Conservation (phyloP, 495 filamentous ascomycete species). For the Friedmanniomyces endolithicus region DNA sequence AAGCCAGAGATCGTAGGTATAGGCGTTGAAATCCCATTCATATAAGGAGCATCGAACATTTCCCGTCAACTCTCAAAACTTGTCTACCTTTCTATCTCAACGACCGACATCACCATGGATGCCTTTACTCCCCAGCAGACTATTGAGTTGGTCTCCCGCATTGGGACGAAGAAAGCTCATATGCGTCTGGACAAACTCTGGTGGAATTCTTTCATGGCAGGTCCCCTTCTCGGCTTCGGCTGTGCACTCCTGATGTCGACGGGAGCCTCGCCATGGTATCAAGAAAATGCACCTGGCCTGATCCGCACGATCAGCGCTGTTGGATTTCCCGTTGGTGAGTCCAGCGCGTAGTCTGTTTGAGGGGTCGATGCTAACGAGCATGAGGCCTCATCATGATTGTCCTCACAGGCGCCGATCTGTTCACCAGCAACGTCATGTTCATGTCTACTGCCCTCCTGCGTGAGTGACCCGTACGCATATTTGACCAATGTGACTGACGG, state of each 20-base stretch:
- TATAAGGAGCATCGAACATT: no score
- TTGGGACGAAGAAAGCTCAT: conserved; percentile 17
- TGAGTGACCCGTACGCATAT: not conserved
- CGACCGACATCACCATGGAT: not conserved
- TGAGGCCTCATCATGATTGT: conserved; percentile 41
- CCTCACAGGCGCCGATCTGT: conserved; percentile 45
- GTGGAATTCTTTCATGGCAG: conserved; percentile 14
- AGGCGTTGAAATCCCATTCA: no score
- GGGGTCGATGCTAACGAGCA: not conserved
- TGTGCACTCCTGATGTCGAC: conserved; percentile 41
- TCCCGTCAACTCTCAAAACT: no score
- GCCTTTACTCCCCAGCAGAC: conserved; percentile 10
- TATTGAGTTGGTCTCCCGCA: conserved; percentile 18
- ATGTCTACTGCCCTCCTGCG: not conserved
- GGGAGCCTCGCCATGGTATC: conserved; percentile 45
- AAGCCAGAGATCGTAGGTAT: not conserved
- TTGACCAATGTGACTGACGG: not conserved
- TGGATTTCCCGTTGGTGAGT: conserved; percentile 44
- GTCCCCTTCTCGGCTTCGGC: conserved; percentile 15
- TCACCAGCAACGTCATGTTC: conserved; percentile 49
- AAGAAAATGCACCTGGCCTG: conserved; percentile 46
- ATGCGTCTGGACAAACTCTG: conserved; percentile 20
- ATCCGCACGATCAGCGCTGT: conserved; percentile 42
- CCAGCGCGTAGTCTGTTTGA: not conserved
- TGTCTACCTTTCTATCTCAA: not conserved